These are phyloP conservation scores for Ogataea siamensis DNA, from an alignment of 805 yeast species.

Conservation along the genomic window DNA sequence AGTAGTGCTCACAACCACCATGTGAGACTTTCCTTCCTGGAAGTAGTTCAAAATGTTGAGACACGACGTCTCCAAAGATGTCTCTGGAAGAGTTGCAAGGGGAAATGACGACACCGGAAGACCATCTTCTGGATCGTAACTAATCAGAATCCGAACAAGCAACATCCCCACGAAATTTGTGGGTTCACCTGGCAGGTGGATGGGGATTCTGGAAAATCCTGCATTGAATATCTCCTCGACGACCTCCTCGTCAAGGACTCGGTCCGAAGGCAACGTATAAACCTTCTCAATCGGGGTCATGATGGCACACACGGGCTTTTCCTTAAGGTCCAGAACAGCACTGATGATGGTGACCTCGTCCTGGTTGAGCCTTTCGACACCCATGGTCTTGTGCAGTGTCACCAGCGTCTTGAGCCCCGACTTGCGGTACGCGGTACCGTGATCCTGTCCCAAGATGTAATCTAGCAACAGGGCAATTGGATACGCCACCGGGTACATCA, in stretches of 20 bases:
- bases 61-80: constrained; percentile 88
- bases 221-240: constrained; percentile 90
- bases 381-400: constrained; percentile 90
- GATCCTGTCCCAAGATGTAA: constrained; percentile 86
- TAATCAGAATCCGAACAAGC: constrained; percentile 84
- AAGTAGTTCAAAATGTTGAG: constrained; percentile 90
- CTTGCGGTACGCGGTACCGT: constrained; percentile 91
- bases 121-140: constrained; percentile 96
- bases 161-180: constrained; percentile 92
- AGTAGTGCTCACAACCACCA: constrained; percentile 84
- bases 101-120: constrained; percentile 92
- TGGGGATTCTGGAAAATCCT: constrained; percentile 94
- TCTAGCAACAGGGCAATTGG: constrained; percentile 85
- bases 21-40: constrained; percentile 97
- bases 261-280: constrained; percentile 82
- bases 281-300: constrained; percentile 95
- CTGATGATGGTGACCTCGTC: constrained; percentile 96
- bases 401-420: constrained; percentile 92
- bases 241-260: constrained; percentile 74
- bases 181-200: constrained; percentile 86
- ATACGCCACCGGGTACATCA: constrained; percentile 88
- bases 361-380: constrained; percentile 86
- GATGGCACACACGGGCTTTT: constrained; percentile 77
- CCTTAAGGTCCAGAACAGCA: constrained; percentile 91
- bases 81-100: constrained; percentile 93